Percentiles rank a stretch among this genome's conserved stretches.
Conservation (phyloP, 139 green algal genomes). For the Eudorina sp. region DNA sequence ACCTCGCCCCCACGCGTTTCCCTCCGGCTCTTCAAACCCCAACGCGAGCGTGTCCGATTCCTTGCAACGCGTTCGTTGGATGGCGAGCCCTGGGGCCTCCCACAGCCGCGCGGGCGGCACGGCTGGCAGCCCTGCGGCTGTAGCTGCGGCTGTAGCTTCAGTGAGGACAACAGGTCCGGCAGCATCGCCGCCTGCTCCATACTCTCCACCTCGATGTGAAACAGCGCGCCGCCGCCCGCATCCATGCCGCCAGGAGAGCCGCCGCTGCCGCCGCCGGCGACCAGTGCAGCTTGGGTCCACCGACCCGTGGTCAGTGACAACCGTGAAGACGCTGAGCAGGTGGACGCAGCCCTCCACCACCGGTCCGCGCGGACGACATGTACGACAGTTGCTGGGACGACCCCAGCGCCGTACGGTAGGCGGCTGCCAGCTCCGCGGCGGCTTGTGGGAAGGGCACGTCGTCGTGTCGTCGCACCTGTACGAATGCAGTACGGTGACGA, state of each 20-base stretch:
- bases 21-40: too few relatives aligned
- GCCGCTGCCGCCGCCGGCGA: not conserved
- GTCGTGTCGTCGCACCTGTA: not conserved
- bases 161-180: not conserved
- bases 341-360: conserved; percentile 40
- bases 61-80: too few relatives aligned
- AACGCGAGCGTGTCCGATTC: too few relatives aligned
- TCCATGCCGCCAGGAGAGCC: too few relatives aligned
- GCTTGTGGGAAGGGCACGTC: not conserved
- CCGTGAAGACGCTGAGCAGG: conserved; percentile 26
- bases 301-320: not conserved
- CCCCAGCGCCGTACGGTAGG: too few relatives aligned
- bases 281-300: not conserved
- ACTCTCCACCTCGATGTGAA: not conserved
- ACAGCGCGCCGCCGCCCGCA: too few relatives aligned
- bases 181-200: not conserved
- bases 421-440: too few relatives aligned
- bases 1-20: too few relatives aligned
- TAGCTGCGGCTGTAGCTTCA: not conserved
- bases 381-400: not conserved
- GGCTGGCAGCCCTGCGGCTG: too few relatives aligned
- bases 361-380: not conserved
- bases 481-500: too few relatives aligned
- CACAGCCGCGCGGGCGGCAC: too few relatives aligned
- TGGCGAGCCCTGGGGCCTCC: too few relatives aligned